Percentiles rank a stretch among this genome's conserved stretches.
Conservation (phyloP, 148 eudicot genomes). For the Selenicereus undatus region DNA sequence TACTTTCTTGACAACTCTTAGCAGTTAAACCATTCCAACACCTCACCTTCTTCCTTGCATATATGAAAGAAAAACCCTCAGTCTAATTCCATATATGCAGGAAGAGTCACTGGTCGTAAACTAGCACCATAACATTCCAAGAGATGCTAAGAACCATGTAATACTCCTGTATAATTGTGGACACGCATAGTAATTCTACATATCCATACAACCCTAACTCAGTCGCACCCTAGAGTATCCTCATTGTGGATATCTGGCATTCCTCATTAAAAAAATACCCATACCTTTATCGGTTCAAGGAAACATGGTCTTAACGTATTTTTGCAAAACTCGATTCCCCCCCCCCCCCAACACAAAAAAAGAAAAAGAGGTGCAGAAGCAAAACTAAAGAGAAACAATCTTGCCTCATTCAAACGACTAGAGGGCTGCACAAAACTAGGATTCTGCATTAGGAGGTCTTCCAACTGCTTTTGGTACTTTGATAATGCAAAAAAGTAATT, state of each 20-base stretch:
- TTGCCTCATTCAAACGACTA: slow-evolving; percentile 85
- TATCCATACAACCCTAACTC: neutral
- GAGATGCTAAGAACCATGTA: neutral
- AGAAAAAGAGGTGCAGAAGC: neutral
- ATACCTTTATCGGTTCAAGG: neutral
- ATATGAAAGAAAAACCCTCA: neutral
- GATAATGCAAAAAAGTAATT: slow-evolving; percentile 95
- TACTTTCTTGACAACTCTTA: neutral
- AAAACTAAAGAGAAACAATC: slow-evolving; percentile 11
- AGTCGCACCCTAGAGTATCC: neutral
- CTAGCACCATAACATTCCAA: neutral
- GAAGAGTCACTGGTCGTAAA: neutral
- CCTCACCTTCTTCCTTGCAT: neutral
- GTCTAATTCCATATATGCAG: neutral
- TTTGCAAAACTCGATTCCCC: neutral
- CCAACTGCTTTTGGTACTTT: slow-evolving; percentile 77
- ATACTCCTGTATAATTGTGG: neutral
- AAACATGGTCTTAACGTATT: neutral
- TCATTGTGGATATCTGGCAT: neutral
- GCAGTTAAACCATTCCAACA: neutral
- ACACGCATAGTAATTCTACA: neutral
- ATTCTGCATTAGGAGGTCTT: slow-evolving; percentile 56
- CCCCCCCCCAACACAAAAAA: no score
- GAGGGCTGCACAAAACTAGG: slow-evolving; percentile 89
- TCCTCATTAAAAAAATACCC: neutral